Base-by-base conservation (phyloP, 257 asterid genomes). In the Paulownia fortunei region DNA sequence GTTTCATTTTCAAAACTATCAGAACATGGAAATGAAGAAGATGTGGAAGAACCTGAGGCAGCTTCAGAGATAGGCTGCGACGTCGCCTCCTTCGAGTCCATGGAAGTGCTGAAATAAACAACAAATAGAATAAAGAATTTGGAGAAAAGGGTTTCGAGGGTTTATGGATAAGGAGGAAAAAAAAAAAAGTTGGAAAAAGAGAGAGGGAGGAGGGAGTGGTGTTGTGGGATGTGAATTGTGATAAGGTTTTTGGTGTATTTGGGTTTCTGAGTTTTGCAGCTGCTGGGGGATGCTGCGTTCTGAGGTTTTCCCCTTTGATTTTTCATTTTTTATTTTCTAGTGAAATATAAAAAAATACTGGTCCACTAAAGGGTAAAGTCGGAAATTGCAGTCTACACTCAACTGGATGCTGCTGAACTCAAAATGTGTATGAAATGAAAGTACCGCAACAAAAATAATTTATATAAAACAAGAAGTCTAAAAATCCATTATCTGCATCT, bases 11-110 rank as follows among this genome's bases (percentile, higher is more conserved):
- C 76, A 51, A 32, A 41, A 44, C n/a, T 13, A 72, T 24, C 41
- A 63, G 65, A 3, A 41, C 36, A 76, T 8, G 73, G 54, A 65
- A 81, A 73, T 39, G 71, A 49, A 62, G 44, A 68, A 27, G 64
- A 10, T 12, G 56, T 68, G 52, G 36, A 27, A 59, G 73, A 75
- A 76, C 86, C 86, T 72, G 89, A 11, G 6, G 87, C 54, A 61
- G 59, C 82, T 56, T 78, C 87, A 70, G 89, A 39, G 47, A 77
- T 46, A 2, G 88, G 86, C 77, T 78, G 21, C 77, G 83, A 9
- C 78, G 82, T 61, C 65, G 86, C 84, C 76, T 83, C 90, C 83
- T 84, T 82, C 71, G 87, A 77, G 54, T 85, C 90, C 97, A 88
- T 88, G 64, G 84, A 63, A 54, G 59, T 26, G 37, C 41, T 4